A percentile compares a stretch with the other conserved stretches of the same genome.
phyloP scores from a whole-genome alignment of 176 grass and related monocot species.

The Bolboschoenus planiculmis region DNA sequence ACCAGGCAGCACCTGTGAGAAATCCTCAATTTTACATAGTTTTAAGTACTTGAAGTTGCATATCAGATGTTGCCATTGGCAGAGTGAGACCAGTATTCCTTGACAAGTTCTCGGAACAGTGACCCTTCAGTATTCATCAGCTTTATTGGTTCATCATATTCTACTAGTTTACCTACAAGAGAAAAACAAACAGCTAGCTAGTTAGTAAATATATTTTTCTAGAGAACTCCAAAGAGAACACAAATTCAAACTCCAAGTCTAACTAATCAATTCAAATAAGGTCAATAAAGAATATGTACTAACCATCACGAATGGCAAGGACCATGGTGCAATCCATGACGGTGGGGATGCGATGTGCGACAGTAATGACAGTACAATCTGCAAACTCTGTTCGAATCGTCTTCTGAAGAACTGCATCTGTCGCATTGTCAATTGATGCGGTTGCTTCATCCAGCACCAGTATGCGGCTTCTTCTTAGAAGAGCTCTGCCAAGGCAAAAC shows the following conservation, averaged over 20 bases:
- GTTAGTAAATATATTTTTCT: neutral
- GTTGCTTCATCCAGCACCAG: constrained; percentile 90
- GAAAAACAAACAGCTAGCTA: neutral
- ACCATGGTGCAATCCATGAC: constrained; percentile 82
- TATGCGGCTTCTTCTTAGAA: constrained; percentile 58
- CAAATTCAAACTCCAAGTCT: neutral
- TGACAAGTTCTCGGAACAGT: constrained; percentile 46
- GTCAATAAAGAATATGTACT: neutral
- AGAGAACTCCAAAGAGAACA: no score
- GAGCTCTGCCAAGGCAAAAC: constrained; percentile 77
- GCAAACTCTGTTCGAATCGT: constrained; percentile 70
- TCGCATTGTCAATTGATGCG: constrained; percentile 79
- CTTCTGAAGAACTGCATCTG: constrained; percentile 84
- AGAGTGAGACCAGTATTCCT: constrained; percentile 72
- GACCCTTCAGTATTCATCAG: constrained; percentile 74
- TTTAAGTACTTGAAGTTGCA: neutral
- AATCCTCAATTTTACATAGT: neutral
- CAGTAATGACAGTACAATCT: constrained; percentile 78
- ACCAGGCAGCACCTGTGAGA: neutral
- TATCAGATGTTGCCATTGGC: constrained; percentile 25
- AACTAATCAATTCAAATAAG: neutral
- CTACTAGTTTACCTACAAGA: constrained; percentile 45
- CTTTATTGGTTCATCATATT: constrained; percentile 64
- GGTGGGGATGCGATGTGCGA: constrained; percentile 80
- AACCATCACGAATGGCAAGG: constrained; percentile 74